phyloP scores from a whole-genome alignment of 495 filamentous ascomycete species.

The Daldinia bambusicola region DNA sequence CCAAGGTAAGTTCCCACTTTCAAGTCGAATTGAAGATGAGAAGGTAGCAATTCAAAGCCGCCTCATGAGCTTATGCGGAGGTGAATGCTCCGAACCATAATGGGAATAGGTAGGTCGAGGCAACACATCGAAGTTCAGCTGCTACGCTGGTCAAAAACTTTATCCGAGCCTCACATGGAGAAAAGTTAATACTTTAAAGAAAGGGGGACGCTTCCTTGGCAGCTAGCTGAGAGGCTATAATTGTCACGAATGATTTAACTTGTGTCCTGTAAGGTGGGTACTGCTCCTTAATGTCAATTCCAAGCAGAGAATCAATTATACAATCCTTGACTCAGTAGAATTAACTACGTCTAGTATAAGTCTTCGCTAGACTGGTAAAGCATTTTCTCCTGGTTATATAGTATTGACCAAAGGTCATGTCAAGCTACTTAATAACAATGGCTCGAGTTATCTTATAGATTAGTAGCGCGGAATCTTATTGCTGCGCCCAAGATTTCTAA shows the following conservation, averaged over 20 bases:
- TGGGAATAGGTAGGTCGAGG: constrained; percentile 11
- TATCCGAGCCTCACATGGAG: constrained; percentile 27
- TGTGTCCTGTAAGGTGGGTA: not conserved
- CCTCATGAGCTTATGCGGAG: constrained; percentile 24
- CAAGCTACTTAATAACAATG: no score
- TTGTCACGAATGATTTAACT: not conserved
- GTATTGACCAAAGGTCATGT: no score
- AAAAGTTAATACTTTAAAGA: not conserved
- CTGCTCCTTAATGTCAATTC: no score
- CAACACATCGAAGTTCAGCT: constrained; percentile 32
- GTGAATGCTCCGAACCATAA: constrained; percentile 24
- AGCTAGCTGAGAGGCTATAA: not conserved
- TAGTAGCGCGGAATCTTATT: no score
- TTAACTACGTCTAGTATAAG: no score
- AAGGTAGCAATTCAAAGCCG: constrained; percentile 19
- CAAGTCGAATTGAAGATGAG: constrained; percentile 17
- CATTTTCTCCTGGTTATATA: no score
- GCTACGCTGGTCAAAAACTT: constrained; percentile 33
- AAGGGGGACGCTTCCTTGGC: not conserved
- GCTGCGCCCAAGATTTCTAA: no score
- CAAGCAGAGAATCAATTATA: no score
- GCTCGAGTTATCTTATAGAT: no score
- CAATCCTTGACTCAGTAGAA: no score
- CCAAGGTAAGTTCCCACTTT: constrained; percentile 9
- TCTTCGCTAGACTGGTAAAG: no score